Base-by-base conservation (phyloP, 768 basidiomycete species). In the Panellus pusillus region DNA sequence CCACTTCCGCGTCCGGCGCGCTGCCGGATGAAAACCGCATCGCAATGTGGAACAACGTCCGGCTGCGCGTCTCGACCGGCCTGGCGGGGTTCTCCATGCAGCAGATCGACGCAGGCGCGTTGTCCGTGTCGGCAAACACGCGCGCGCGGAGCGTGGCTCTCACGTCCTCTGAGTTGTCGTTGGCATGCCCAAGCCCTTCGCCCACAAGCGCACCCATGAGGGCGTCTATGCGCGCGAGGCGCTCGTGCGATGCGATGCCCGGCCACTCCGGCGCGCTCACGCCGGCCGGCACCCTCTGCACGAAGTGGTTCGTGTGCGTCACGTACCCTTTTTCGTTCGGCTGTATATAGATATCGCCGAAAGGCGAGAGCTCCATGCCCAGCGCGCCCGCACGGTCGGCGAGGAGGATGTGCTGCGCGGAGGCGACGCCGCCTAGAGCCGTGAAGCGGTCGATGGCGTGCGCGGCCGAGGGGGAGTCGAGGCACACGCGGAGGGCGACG, bases 231-330 rank as follows among this genome's bases (percentile, higher is more conserved):
- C 70, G 62, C 32, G 50, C 62, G 19, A 70, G 61, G 15, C 71
- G 64, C 35, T 64, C 29, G 14, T 66, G 66, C 8, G 69, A 71
- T 39, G 68, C 67, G 17, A 59, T 47, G 32, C 52, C 45, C 20
- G 69, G 63, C 68, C 70, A 71, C 5, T 61, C 62, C 28, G 65
- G 64, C 58, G 71, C 70, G 40, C 65, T 63, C 20, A 70, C 66
- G 4, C 31, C 44, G 2, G 3, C 3, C 32, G 32, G 32, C 65
- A 55, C 52, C 46, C 66, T 70, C 58, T 61, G 52, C 4, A 72
- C 60, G 51, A 72, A 70, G 57, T 72, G 71, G 60, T 72, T 72
- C 24, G 70, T 69, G 61, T 72, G 71, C n/a, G 61, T 58, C 52
- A 72, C 44, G 13, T 69, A 37, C 12, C 70, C 67, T 47, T 63